These are phyloP conservation scores for Lablab purpureus DNA, from an alignment of 306 rosid species.

Conservation along the genomic window DNA sequence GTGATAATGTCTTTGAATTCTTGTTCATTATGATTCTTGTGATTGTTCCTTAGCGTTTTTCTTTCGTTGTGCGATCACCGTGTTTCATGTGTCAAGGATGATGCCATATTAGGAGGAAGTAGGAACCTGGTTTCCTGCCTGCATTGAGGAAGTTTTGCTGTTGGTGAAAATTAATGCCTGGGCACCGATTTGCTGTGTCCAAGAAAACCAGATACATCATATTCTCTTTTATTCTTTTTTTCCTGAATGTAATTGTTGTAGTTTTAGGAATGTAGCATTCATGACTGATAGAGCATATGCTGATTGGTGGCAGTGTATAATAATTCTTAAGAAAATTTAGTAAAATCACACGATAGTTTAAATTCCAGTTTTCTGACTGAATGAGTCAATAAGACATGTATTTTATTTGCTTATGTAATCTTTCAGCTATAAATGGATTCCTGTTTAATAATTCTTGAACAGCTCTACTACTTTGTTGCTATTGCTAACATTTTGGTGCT, in stretches of 20 bases:
- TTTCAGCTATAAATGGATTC: constrained; percentile 41
- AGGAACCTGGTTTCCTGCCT: constrained; percentile 65
- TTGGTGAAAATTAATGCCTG: constrained; percentile 59
- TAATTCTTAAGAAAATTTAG: constrained; percentile 73
- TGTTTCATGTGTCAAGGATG: constrained; percentile 68
- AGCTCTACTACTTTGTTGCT: constrained; percentile 33
- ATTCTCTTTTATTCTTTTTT: constrained; percentile 53
- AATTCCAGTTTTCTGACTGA: constrained; percentile 47
- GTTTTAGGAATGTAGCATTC: constrained; percentile 73
- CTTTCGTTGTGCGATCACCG: constrained; percentile 56
- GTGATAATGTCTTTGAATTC: constrained; percentile 63
- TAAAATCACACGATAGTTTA: constrained; percentile 71
- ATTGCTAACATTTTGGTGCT: constrained; percentile 41
- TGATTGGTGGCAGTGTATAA: constrained; percentile 82
- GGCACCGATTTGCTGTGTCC: constrained; percentile 63
- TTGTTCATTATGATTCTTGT: constrained; percentile 80
- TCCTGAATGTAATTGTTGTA: constrained; percentile 74
- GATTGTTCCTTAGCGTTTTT: constrained; percentile 70
- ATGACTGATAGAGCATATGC: constrained; percentile 73
- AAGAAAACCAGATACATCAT: constrained; percentile 60
- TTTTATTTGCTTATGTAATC: constrained; percentile 47
- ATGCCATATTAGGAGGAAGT: constrained; percentile 54
- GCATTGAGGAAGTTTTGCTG: constrained; percentile 65
- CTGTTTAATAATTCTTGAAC: constrained; percentile 41
- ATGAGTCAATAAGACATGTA: constrained; percentile 50